These are phyloP conservation scores for Skeletonema tropicum DNA, from an alignment of 108 stramenopile species.

Conservation along the genomic window DNA sequence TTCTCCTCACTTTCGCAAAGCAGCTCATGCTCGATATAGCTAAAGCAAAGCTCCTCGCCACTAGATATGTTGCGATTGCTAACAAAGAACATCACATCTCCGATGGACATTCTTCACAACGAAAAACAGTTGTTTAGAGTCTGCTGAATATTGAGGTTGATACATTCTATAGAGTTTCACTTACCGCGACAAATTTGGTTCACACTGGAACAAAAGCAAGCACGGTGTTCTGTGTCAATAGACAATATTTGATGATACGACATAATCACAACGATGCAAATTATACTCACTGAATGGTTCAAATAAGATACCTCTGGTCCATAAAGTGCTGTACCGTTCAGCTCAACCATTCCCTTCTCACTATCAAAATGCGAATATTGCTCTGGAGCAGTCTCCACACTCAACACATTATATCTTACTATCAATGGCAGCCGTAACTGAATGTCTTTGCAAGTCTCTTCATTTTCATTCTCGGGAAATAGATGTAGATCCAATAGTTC, in stretches of 20 bases:
- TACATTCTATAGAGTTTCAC: neutral
- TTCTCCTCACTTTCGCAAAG: slow-evolving; percentile 65
- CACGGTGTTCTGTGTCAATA: neutral
- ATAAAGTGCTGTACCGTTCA: slow-evolving; percentile 69
- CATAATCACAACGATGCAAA: neutral
- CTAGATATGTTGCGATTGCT: slow-evolving; percentile 64
- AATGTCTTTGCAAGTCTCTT: slow-evolving; percentile 40
- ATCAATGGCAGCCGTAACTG: slow-evolving; percentile 65
- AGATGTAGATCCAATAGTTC: neutral
- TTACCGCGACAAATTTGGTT: slow-evolving; percentile 61
- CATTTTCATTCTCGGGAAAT: slow-evolving; percentile 25
- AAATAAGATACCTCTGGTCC: slow-evolving; percentile 66
- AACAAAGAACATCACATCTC: slow-evolving; percentile 84
- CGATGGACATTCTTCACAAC: slow-evolving; percentile 57
- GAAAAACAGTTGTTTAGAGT: neutral
- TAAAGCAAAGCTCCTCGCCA: slow-evolving; percentile 71
- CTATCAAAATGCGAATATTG: slow-evolving; percentile 65
- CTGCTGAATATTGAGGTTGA: neutral
- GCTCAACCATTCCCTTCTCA: slow-evolving; percentile 42
- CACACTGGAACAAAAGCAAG: neutral
- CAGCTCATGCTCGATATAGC: slow-evolving; percentile 80
- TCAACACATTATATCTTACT: slow-evolving; percentile 76
- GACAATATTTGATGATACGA: neutral
- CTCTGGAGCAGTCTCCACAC: slow-evolving; percentile 71
- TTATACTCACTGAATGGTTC: slow-evolving; percentile 57